A percentile compares a stretch with the other conserved stretches of the same genome.
These are phyloP conservation scores for Terfezia claveryi DNA, from an alignment of 495 filamentous ascomycete genomes.

Conservation along the genomic window DNA sequence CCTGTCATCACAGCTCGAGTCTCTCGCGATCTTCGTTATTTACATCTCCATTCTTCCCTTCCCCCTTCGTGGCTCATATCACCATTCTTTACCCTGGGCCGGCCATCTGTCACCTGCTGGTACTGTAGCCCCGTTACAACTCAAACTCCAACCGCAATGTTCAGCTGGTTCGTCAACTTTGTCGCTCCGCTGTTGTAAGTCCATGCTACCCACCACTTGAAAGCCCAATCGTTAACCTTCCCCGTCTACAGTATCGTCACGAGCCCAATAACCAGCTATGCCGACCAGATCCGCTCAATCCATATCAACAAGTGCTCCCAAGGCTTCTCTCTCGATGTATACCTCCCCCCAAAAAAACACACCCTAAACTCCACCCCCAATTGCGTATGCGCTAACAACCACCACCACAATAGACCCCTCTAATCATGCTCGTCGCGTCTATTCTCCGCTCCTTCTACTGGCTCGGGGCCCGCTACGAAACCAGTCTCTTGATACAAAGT, in stretches of 20 bases:
- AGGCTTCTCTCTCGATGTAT: constrained; percentile 47
- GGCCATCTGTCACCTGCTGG: no score
- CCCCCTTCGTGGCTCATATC: no score
- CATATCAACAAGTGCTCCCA: constrained; percentile 57
- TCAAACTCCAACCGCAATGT: no score
- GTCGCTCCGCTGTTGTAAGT: constrained; percentile 14
- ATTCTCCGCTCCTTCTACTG: constrained; percentile 91
- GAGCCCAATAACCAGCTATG: constrained; percentile 18
- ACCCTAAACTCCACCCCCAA: constrained; percentile 1
- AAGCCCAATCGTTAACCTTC: not conserved
- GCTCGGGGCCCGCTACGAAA: constrained; percentile 67
- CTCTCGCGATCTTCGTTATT: no score
- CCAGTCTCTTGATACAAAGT: constrained; percentile 51
- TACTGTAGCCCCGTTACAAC: no score
- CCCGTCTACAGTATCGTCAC: constrained; percentile 11
- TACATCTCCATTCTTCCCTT: no score
- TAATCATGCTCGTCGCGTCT: constrained; percentile 93
- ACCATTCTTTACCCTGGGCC: no score
- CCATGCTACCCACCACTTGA: not conserved
- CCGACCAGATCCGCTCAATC: constrained; percentile 49
- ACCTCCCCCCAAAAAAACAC: no score
- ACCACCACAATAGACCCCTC: constrained; percentile 53
- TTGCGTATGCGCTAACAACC: not conserved
- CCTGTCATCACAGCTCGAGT: no score
- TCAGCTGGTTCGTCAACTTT: constrained; percentile 1